Percentiles rank a stretch among this genome's conserved stretches.
Evolutionary conservation across 495 filamentous ascomycete genomes (phyloP).

Genomic region (Hyaloscypha hepaticicola): DNA sequence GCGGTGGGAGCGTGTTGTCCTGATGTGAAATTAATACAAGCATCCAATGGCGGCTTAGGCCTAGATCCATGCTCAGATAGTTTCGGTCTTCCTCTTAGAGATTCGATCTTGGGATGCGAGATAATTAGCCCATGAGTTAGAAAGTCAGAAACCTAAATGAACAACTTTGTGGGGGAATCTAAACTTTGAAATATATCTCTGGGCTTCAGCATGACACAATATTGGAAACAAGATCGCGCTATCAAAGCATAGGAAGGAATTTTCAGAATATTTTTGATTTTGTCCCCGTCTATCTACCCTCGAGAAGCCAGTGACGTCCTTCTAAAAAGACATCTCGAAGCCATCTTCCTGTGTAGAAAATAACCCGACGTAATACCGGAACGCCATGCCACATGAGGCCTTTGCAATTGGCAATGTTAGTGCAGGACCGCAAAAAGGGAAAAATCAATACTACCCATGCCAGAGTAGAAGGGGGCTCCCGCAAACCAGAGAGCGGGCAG

Average conservation of each 20-base stretch:
- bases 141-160: no score
- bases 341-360: neutral
- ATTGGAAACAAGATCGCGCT: no score
- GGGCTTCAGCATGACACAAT: no score
- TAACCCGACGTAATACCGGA: constrained; percentile 12
- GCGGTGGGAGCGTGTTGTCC: no score
- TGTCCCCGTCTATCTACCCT: constrained; percentile 17
- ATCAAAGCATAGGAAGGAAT: neutral
- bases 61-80: no score
- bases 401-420: neutral
- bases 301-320: constrained; percentile 8
- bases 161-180: no score
- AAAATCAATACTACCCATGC: constrained; percentile 5
- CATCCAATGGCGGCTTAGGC: no score
- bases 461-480: neutral
- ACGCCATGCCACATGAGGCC: constrained; percentile 21
- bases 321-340: constrained; percentile 12
- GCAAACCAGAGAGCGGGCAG: neutral
- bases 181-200: no score
- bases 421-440: neutral
- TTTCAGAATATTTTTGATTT: constrained; percentile 1
- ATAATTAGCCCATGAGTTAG: no score
- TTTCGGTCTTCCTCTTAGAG: no score
- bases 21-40: no score
- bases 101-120: no score